phyloP scores from a whole-genome alignment of 257 asterid species.

The Thymus quinquecostatus region DNA sequence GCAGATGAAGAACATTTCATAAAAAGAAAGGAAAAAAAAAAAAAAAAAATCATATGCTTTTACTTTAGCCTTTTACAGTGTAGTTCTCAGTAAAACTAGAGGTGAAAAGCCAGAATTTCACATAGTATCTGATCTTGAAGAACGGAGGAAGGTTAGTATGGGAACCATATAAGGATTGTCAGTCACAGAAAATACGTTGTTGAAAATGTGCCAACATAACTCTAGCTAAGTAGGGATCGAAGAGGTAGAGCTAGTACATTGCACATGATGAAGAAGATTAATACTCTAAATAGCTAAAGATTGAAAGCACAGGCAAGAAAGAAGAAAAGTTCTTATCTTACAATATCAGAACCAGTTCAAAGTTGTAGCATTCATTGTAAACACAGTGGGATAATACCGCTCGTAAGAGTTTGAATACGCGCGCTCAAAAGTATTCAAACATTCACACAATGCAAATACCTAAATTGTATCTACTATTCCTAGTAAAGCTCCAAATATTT shows the following conservation, averaged over 20 bases:
- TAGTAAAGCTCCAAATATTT: slow-evolving; percentile 31
- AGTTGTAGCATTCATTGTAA: slow-evolving; percentile 27
- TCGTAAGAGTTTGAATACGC: slow-evolving; percentile 42
- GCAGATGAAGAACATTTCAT: slow-evolving; percentile 29
- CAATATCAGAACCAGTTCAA: slow-evolving; percentile 1
- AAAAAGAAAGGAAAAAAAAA: background rate
- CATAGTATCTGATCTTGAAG: background rate
- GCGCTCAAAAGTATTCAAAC: slow-evolving; percentile 36
- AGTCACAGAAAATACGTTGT: slow-evolving; percentile 1
- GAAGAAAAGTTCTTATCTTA: slow-evolving; percentile 8
- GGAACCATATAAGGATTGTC: background rate
- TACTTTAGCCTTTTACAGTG: slow-evolving; percentile 1
- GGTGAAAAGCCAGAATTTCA: background rate
- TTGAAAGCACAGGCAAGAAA: slow-evolving; percentile 3
- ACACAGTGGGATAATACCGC: slow-evolving; percentile 24
- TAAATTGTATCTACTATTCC: slow-evolving; percentile 37
- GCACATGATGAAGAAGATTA: background rate
- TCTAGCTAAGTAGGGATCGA: slow-evolving; percentile 15
- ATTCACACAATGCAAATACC: slow-evolving; percentile 34
- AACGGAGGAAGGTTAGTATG: slow-evolving; percentile 7
- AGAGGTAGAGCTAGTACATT: background rate
- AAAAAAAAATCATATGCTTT: background rate
- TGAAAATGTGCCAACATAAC: slow-evolving; percentile 18
- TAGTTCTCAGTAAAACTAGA: background rate
- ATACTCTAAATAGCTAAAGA: slow-evolving; percentile 15